These are phyloP conservation scores for Pleurotus cornucopiae DNA, from an alignment of 768 basidiomycete genomes.

Conservation along the genomic window DNA sequence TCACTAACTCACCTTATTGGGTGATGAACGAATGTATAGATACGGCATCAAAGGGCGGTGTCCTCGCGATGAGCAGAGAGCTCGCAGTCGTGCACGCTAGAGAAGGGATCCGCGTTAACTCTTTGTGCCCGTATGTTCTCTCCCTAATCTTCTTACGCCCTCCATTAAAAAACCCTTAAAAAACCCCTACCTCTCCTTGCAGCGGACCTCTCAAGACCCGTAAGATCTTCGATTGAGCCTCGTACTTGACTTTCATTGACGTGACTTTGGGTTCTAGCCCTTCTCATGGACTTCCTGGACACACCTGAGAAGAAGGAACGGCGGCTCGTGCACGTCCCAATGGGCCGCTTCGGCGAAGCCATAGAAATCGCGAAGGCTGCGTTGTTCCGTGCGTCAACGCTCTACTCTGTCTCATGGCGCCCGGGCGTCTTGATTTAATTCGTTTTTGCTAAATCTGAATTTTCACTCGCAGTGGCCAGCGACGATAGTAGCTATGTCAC, in stretches of 20 bases:
- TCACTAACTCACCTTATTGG: constrained; percentile 12
- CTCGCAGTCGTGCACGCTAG: constrained; percentile 96
- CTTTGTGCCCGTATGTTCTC: constrained; percentile 84
- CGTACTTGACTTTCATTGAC: neutral
- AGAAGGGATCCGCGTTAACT: constrained; percentile 95
- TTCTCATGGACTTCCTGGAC: constrained; percentile 98
- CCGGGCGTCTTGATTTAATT: neutral
- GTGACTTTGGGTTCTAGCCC: constrained; percentile 45
- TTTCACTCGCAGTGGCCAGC: constrained; percentile 51
- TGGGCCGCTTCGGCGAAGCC: constrained; percentile 98
- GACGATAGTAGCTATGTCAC: constrained; percentile 97
- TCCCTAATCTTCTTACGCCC: too few relatives aligned
- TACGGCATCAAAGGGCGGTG: constrained; percentile 96
- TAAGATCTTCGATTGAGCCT: constrained; percentile 30
- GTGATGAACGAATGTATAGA: constrained; percentile 38
- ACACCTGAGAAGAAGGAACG: constrained; percentile 94
- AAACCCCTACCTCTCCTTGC: neutral
- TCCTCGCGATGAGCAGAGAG: constrained; percentile 98
- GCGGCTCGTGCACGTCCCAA: constrained; percentile 85
- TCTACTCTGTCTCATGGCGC: constrained; percentile 1
- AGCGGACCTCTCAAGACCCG: constrained; percentile 96
- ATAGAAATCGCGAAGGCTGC: constrained; percentile 92
- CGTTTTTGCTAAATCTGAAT: too few relatives aligned
- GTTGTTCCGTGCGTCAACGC: constrained; percentile 72
- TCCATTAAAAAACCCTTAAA: too few relatives aligned